Percentiles rank a stretch among this genome's conserved stretches.
phyloP scores from a whole-genome alignment of 73 alveolate species.

The Symbiodinium natans region DNA sequence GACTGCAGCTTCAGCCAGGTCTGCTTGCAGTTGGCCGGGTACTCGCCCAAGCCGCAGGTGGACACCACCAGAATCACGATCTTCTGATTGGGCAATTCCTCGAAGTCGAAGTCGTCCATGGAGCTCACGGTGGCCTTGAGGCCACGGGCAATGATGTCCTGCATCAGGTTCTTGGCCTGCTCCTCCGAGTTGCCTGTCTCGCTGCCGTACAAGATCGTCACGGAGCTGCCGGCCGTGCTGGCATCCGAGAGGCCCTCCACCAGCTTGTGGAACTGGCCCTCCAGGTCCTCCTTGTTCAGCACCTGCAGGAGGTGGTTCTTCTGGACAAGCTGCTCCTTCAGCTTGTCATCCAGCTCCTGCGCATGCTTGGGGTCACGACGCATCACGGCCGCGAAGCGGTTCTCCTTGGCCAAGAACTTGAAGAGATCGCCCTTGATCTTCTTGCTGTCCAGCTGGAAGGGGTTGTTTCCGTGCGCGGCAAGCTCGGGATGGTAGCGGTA shows the following conservation, averaged over 20 bases:
- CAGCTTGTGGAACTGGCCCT: slow-evolving; percentile 72
- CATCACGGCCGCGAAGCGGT: slow-evolving; percentile 92
- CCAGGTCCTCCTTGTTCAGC: slow-evolving; percentile 60
- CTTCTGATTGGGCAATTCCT: slow-evolving; percentile 93
- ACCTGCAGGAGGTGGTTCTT: slow-evolving; percentile 62
- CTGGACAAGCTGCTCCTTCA: slow-evolving; percentile 90
- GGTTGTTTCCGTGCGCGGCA: slow-evolving; percentile 42
- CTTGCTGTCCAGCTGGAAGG: slow-evolving; percentile 90
- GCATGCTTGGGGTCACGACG: slow-evolving; percentile 90
- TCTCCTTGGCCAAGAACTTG: slow-evolving; percentile 92
- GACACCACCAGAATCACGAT: slow-evolving; percentile 85
- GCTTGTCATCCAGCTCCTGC: slow-evolving; percentile 83
- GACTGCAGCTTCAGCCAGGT: slow-evolving; percentile 93
- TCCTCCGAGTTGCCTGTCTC: slow-evolving; percentile 94
- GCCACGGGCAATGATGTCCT: slow-evolving; percentile 75
- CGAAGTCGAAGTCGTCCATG: slow-evolving; percentile 88
- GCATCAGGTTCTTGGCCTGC: slow-evolving; percentile 85
- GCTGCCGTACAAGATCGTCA: slow-evolving; percentile 84
- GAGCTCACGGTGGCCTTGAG: slow-evolving; percentile 70
- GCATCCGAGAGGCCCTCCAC: slow-evolving; percentile 82
- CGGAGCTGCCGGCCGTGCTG: slow-evolving; percentile 28
- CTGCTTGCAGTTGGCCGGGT: slow-evolving; percentile 92
- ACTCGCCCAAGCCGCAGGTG: slow-evolving; percentile 86
- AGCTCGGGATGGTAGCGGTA: slow-evolving; percentile 93
- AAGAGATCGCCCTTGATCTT: slow-evolving; percentile 93